These are phyloP conservation scores for Pleurotus salmoneostramineus DNA, from an alignment of 768 basidiomycete species.

Conservation along the genomic window DNA sequence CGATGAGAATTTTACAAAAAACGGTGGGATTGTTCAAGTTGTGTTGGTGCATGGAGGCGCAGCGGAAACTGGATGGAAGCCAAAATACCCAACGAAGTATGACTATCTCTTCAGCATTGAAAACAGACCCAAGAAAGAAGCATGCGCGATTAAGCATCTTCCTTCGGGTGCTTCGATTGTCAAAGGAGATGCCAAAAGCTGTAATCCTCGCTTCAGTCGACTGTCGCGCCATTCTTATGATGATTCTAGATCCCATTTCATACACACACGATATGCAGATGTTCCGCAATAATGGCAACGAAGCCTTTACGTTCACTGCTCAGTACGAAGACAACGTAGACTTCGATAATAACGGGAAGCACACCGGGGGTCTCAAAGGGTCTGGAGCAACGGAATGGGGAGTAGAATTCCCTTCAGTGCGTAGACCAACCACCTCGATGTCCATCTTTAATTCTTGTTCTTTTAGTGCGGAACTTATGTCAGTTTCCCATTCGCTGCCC, in stretches of 20 bases:
- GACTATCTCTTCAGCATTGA: not conserved
- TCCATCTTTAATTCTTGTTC: too few species aligned
- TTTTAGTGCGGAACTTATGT: not conserved
- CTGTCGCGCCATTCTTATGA: not conserved
- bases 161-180: not conserved
- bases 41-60: not conserved
- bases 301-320: not conserved
- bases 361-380: not conserved
- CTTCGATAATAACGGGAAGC: not conserved
- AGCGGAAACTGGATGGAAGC: not conserved
- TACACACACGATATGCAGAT: not conserved
- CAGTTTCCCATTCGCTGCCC: not conserved
- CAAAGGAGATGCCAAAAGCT: not conserved
- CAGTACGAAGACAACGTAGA: not conserved
- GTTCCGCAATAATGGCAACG: not conserved
- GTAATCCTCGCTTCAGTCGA: not conserved
- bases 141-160: not conserved
- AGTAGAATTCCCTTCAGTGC: too few species aligned
- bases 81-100: not conserved
- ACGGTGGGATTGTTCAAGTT: not conserved
- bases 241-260: not conserved
- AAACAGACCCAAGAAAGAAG: not conserved
- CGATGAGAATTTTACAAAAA: not conserved
- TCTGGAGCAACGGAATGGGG: not conserved
- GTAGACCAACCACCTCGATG: too few species aligned